A percentile compares a stretch with the other conserved stretches of the same genome.
Conservation (phyloP, 2,329 filamentous ascomycete species). For the Penicillium sp. region DNA sequence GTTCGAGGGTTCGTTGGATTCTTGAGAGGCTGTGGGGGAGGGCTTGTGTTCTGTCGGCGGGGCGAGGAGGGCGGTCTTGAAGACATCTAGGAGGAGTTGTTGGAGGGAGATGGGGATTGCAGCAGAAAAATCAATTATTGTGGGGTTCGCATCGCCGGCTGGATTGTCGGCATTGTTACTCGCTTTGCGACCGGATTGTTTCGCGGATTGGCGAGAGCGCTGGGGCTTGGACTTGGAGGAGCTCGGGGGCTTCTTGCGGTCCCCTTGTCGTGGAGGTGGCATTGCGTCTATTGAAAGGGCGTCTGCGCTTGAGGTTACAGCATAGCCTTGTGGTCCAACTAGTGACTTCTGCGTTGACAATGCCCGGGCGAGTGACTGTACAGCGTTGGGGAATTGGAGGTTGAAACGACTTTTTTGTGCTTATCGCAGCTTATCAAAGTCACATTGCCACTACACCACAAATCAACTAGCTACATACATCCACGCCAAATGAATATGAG, state of each 20-base stretch:
- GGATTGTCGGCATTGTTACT: constrained; percentile 1
- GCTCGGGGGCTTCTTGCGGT: constrained; percentile 12
- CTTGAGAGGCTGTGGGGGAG: constrained; percentile 45
- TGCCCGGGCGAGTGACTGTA: no score
- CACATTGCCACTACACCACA: constrained; percentile 14
- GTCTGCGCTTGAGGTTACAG: no score
- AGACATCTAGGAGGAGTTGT: constrained; percentile 70
- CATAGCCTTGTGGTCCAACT: no score
- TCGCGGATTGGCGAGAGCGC: constrained; percentile 9
- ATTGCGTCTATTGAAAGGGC: constrained; percentile 4
- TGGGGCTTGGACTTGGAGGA: constrained; percentile 9
- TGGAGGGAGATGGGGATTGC: constrained; percentile 56
- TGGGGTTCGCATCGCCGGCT: constrained; percentile 2
- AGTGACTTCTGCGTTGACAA: no score
- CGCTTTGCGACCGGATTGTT: constrained; percentile 8
- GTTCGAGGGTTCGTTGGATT: not conserved
- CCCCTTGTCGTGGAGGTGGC: constrained; percentile 10
- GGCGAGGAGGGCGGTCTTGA: constrained; percentile 61
- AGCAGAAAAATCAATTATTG: constrained; percentile 25
- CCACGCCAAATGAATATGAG: constrained; percentile 6
- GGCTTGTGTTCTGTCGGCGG: no score
- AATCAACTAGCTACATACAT: constrained; percentile 3
- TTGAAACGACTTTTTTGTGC: constrained; percentile 11
- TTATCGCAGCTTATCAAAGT: constrained; percentile 20
- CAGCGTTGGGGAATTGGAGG: constrained; percentile 6